phyloP scores from a whole-genome alignment of 2,329 filamentous ascomycete species.

The Claviceps monticola region DNA sequence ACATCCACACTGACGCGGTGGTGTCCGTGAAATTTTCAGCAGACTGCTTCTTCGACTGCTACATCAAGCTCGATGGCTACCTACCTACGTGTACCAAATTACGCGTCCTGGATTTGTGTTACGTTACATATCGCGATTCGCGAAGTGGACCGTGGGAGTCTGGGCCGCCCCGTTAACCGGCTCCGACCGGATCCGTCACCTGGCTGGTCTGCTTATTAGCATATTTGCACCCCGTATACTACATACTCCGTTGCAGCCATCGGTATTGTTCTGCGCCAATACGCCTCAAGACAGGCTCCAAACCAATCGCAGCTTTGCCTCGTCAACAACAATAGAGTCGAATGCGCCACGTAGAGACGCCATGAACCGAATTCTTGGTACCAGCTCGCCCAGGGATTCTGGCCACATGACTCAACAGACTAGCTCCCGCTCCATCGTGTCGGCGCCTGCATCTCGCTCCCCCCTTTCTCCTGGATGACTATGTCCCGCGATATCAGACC shows the following conservation, averaged over 20 bases:
- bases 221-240: no score
- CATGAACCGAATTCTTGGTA: neutral
- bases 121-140: no score
- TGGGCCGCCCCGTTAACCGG: no score
- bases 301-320: neutral
- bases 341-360: neutral
- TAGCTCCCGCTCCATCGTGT: slow-evolving; percentile 5
- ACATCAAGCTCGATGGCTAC: no score
- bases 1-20: no score
- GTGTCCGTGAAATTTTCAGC: no score
- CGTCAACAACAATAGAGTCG: neutral
- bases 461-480: slow-evolving; percentile 59
- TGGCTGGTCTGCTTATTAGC: no score
- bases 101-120: no score
- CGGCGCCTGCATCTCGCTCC: slow-evolving; percentile 39
- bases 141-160: no score
- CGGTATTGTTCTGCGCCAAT: neutral
- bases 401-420: neutral
- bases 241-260: neutral
- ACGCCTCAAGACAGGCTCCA: neutral
- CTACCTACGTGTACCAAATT: no score
- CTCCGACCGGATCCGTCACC: no score
- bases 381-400: neutral
- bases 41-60: no score
- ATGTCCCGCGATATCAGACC: slow-evolving; percentile 58